Evolutionary conservation across 108 stramenopile genomes (phyloP).

Genomic region (Aurantiochytrium sp.): DNA sequence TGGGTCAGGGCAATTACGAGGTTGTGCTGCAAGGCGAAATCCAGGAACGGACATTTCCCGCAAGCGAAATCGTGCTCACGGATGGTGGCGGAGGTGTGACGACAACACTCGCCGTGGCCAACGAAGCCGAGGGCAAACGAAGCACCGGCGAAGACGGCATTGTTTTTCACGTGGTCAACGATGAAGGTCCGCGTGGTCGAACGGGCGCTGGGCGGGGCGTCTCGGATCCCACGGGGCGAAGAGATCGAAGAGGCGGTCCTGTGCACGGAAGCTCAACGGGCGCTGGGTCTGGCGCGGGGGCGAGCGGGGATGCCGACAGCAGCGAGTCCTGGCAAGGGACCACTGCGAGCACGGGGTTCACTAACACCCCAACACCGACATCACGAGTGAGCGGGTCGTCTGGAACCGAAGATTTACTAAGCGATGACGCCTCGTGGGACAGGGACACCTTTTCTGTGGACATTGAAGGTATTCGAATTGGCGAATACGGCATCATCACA

Average conservation of each 20-base stretch:
- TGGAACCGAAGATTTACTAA: not conserved
- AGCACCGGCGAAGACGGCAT: not conserved
- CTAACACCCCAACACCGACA: not conserved
- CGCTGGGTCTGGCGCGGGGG: not conserved
- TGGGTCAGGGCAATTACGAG: not conserved
- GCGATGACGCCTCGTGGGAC: not conserved
- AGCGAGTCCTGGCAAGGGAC: not conserved
- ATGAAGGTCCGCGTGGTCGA: not conserved
- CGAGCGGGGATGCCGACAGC: not conserved
- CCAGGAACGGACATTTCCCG: not conserved
- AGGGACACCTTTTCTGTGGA: not conserved
- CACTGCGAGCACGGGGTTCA: not conserved
- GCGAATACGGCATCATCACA: not conserved
- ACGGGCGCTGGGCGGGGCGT: not conserved
- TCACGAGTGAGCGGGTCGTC: not conserved
- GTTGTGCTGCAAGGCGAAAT: not conserved
- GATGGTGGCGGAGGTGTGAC: conserved; percentile 3
- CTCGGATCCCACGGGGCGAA: not conserved
- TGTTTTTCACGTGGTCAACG: not conserved
- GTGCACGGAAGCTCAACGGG: no score
- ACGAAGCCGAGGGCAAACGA: not conserved
- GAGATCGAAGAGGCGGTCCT: not conserved
- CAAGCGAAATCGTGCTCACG: not conserved
- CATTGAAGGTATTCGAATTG: conserved; percentile 1
- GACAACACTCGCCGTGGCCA: not conserved